phyloP scores from a whole-genome alignment of 148 eudicot species.

The Silene uniflora region DNA sequence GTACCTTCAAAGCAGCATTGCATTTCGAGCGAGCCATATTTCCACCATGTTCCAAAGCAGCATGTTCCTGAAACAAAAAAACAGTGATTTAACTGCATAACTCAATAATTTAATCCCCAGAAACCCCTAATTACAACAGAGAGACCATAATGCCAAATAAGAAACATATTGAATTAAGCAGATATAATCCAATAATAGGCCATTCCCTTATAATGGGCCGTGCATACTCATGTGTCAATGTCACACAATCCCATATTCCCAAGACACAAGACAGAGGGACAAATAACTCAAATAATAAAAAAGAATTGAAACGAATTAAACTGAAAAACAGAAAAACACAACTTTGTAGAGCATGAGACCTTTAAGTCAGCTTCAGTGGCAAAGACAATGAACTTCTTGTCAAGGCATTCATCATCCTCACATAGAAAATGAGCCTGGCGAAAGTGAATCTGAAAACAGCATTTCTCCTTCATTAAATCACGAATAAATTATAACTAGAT shows the following conservation, averaged over 20 bases:
- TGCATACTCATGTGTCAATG: neutral
- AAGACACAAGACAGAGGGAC: neutral
- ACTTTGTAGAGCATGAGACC: constrained; percentile 51
- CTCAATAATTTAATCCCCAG: neutral
- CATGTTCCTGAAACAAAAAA: constrained; percentile 53
- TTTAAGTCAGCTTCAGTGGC: constrained; percentile 67
- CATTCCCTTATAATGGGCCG: neutral
- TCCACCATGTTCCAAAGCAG: constrained; percentile 80
- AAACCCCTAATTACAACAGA: neutral
- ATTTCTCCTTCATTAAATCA: constrained; percentile 5
- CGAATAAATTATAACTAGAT: neutral
- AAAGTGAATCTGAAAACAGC: constrained; percentile 59
- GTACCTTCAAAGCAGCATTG: constrained; percentile 65
- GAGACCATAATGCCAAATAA: constrained; percentile 5
- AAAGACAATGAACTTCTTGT: constrained; percentile 74
- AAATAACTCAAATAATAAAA: neutral
- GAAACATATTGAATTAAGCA: neutral
- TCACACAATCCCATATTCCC: neutral
- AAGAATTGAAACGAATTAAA: neutral
- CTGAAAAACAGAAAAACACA: neutral
- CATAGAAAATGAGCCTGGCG: constrained; percentile 71
- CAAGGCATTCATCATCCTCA: constrained; percentile 78
- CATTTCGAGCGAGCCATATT: constrained; percentile 62
- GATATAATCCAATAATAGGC: neutral
- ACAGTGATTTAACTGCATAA: constrained; percentile 1